Evolutionary conservation across 1,139 yeast species (phyloP), one percentile per base, ranked within the genome.

Genomic region (Magnusiomyces magnusii): DNA sequence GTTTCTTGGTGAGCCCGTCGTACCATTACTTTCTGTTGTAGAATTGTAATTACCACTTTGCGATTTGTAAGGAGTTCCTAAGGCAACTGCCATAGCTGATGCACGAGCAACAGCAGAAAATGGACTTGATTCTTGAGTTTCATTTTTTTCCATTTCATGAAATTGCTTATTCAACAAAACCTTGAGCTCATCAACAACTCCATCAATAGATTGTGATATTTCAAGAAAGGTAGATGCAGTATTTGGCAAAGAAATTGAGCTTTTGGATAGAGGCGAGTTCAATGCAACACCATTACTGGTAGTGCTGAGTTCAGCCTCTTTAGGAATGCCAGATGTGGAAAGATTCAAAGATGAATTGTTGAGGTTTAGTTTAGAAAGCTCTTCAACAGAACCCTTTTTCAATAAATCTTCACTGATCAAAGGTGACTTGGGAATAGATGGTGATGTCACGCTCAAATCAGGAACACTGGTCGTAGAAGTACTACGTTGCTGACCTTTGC

Each of bases 81-180:
- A 47, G 25, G 51, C 21, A 47, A 47, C 15, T 10, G 41, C 17
- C 9, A n/a, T 23, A 28, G 51, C 44, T 56, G 59, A 55, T 28
- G 54, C 54, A 23, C 27, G 24, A 24, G 50, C 49, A 19, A 58
- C 50, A 13, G 56, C 39, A 17, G 60, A 27, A 39, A 54, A 27
- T 13, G 58, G 36, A 53, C n/a, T 10, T 13, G 21, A 5, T 39
- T 39, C 44, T 39, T 10, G 44, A 39, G 19, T 39, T 15, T 10
- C 44, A 15, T 39, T n/a, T 39, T 39, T 10, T n/a, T 39, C 19
- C 17, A 15, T n/a, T 10, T 19, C 5, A 3, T 39, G 17, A 39
- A n/a, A 10, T 39, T 21, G 17, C 25, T 55, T 15, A 9, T 15
- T 28, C 10, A 34, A n/a, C 2, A 50, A 19, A 25, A 21, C 23